Percentiles rank a stretch among this genome's conserved stretches.
Conservation (phyloP, 2,329 filamentous ascomycete genomes). For the Alternaria longipes region DNA sequence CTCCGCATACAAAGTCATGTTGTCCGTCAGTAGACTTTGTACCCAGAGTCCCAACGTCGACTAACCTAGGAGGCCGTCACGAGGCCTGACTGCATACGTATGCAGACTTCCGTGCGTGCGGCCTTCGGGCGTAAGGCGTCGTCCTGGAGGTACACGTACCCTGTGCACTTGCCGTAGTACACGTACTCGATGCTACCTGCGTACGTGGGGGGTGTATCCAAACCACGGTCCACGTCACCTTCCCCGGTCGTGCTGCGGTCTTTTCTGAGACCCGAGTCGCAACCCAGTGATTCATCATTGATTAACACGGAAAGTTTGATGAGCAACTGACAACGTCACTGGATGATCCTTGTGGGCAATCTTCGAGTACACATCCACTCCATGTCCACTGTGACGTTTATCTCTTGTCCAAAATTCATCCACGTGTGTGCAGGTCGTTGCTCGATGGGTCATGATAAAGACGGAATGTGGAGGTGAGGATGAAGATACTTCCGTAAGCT, state of each 20-base stretch:
- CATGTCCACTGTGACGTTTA: neutral
- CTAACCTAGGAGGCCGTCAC: neutral
- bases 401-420: neutral
- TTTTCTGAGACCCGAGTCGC: constrained; percentile 8
- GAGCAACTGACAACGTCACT: neutral
- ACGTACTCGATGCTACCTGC: constrained; percentile 7
- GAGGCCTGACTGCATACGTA: neutral
- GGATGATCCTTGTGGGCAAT: neutral
- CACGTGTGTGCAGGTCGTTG: neutral
- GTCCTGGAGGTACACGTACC: neutral
- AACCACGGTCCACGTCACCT: constrained; percentile 18
- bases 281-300: constrained; percentile 3
- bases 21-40: neutral
- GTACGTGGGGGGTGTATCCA: constrained; percentile 15
- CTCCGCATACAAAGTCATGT: neutral
- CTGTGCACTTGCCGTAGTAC: neutral
- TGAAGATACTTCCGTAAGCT: neutral
- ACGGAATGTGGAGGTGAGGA: neutral
- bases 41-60: neutral
- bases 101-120: neutral
- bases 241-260: constrained; percentile 19
- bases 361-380: neutral
- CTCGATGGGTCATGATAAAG: neutral
- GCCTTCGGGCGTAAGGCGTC: neutral
- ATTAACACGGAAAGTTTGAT: constrained; percentile 4